These are phyloP conservation scores for Cryptococcus maquisensis DNA, from an alignment of 1,284 basidiomycete genomes.

Conservation along the genomic window DNA sequence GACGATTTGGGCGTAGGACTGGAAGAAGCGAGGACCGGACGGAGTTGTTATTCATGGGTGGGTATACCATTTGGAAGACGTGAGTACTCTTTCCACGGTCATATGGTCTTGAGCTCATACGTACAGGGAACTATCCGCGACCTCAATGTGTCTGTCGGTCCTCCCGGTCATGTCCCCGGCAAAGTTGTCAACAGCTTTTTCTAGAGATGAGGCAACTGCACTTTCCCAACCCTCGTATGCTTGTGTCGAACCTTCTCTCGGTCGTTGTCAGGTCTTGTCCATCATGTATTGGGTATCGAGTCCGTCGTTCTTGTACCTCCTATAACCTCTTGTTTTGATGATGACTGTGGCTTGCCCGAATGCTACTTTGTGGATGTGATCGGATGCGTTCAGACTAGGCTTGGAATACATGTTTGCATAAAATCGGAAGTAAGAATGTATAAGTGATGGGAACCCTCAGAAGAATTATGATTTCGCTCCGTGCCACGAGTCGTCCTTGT, in stretches of 20 bases:
- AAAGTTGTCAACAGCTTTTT: slow-evolving; percentile 14
- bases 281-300: too few relatives aligned
- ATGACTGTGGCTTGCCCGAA: too few relatives aligned
- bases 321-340: too few relatives aligned
- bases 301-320: too few relatives aligned
- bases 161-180: slow-evolving; percentile 31
- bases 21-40: slow-evolving; percentile 36
- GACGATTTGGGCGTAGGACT: slow-evolving; percentile 24
- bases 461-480: slow-evolving; percentile 37
- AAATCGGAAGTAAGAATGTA: too few relatives aligned
- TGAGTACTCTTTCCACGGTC: slow-evolving; percentile 13
- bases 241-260: too few relatives aligned
- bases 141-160: slow-evolving; percentile 39
- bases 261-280: too few relatives aligned
- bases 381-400: too few relatives aligned
- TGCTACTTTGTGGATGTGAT: too few relatives aligned
- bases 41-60: slow-evolving; percentile 45
- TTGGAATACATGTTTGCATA: too few relatives aligned
- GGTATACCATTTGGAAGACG: slow-evolving; percentile 48
- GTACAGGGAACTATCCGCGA: slow-evolving; percentile 41
- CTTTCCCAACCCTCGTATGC: too few relatives aligned
- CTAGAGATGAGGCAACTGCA: not conserved
- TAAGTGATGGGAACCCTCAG: slow-evolving; percentile 35
- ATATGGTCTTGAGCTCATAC: not conserved
- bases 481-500: slow-evolving; percentile 26